Evolutionary conservation across 2,329 filamentous ascomycete genomes (phyloP).

Genomic region (Fusarium oligoseptatum): DNA sequence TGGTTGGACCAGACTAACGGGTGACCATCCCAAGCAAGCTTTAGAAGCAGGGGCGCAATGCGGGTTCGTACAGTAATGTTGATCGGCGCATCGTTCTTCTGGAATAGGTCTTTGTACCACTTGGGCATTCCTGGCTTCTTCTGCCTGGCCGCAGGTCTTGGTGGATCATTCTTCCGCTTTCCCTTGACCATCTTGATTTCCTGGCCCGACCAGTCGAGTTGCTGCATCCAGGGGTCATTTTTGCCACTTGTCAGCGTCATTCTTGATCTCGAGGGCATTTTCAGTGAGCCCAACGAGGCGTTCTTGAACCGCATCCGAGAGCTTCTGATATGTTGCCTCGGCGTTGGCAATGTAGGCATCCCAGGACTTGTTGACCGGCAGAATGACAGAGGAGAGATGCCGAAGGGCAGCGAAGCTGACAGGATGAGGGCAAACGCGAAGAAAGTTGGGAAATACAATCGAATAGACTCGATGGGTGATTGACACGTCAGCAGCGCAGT

Average conservation of each 20-base stretch:
- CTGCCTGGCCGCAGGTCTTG: conserved; percentile 82
- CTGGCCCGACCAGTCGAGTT: conserved; percentile 96
- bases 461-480: conserved; percentile 96
- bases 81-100: conserved; percentile 76
- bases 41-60: conserved; percentile 86
- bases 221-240: conserved; percentile 91
- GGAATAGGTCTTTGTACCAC: conserved; percentile 95
- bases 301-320: conserved; percentile 82
- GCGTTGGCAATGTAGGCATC: conserved; percentile 85
- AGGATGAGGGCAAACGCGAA: conserved; percentile 92
- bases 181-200: conserved; percentile 92
- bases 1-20: conserved; percentile 94
- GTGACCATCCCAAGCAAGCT: conserved; percentile 88
- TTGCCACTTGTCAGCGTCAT: conserved; percentile 75
- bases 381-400: conserved; percentile 92
- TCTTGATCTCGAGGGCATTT: conserved; percentile 81
- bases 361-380: conserved; percentile 92
- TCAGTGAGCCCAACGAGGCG: conserved; percentile 80
- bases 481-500: conserved; percentile 94
- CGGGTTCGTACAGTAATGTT: conserved; percentile 87
- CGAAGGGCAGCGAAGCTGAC: conserved; percentile 96
- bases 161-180: conserved; percentile 87
- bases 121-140: conserved; percentile 95
- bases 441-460: conserved; percentile 90
- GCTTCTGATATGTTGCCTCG: conserved; percentile 83